These are phyloP conservation scores for Hibiscus trionum DNA, from an alignment of 345 rosid species.

Conservation along the genomic window DNA sequence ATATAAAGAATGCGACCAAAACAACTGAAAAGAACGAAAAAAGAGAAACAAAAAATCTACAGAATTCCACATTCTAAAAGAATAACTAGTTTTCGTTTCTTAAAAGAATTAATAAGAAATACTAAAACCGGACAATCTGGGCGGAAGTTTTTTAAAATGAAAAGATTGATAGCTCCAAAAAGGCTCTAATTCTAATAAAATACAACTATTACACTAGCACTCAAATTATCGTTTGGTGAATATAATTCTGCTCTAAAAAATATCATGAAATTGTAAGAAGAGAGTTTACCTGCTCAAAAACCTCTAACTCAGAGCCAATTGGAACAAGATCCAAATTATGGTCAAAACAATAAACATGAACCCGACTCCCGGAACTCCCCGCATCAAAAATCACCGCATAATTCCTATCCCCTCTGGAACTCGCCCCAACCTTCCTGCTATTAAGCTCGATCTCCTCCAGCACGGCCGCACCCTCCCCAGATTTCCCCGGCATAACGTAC, in stretches of 20 bases:
- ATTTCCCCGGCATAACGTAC: conserved; percentile 48
- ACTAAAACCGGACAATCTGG: neutral
- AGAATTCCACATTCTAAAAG: neutral
- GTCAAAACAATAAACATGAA: conserved; percentile 90
- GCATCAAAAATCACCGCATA: conserved; percentile 88
- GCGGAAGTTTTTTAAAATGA: neutral
- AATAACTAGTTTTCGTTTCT: neutral
- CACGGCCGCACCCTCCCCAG: conserved; percentile 29
- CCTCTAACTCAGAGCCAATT: conserved; percentile 81
- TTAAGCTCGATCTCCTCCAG: conserved; percentile 34
- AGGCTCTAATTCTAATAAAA: too few species aligned
- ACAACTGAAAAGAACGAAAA: too few species aligned
- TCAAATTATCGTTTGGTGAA: too few species aligned
- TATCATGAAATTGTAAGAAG: neutral
- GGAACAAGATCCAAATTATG: conserved; percentile 84
- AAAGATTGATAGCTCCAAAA: neutral
- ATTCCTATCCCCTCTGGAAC: conserved; percentile 29
- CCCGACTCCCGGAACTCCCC: conserved; percentile 95
- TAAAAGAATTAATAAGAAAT: neutral
- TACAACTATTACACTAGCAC: too few species aligned
- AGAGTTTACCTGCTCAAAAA: conserved; percentile 51
- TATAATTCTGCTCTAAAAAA: neutral
- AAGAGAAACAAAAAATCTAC: neutral
- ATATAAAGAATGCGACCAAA: neutral
- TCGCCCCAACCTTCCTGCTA: conserved; percentile 44